Evolutionary conservation across 495 filamentous ascomycete genomes (phyloP), one percentile per base, ranked within the genome.

Genomic region (Hypoxylon fuscum): DNA sequence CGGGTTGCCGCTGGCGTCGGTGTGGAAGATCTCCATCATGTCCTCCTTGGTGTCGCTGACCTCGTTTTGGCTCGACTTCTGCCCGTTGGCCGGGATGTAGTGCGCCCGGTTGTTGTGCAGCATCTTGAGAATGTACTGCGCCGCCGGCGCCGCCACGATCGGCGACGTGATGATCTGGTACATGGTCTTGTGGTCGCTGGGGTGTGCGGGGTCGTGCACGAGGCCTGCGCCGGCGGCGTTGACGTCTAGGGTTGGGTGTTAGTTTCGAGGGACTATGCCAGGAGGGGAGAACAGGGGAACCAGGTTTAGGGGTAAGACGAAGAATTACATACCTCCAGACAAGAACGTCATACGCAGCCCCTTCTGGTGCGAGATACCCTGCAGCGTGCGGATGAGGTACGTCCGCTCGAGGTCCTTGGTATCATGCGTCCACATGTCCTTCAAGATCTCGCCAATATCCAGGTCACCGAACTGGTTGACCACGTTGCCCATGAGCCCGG

Each of bases 21-120:
- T 88, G 71, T 93, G 88, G 83, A 98, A 98, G 62, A 98, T 91
- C 77, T 98, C 95, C 87, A 98, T 93, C 95, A 98, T 98, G 72
- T 98, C 95, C 75, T 98, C 95, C 74, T 98, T 98, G 32, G 95
- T 98, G 70, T 98, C 95, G 18, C 77, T 81, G n/a, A 82, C 72
- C 43, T 80, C 74, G 66, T 87, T 79, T 1, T 80, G 85, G 11
- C 58, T 42, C 15, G 86, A 89, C 60, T 91, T 88, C 71, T 96
- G 90, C 15, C 96, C 96, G 74, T 98, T 98, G 40, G 83, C 82
- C 1, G 95, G 96, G 25, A 98, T 77, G 72, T 97, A 98, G 25
- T 97, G 84, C 5, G 88, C 83, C 71, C 93, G 96, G 78, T 90
- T 92, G 79, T 87, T 89, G 81, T 98, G 92, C 11, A 98, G 88